Evolutionary conservation across 1,284 basidiomycete species (phyloP).

Genomic region (Papiliotrema terrestris): DNA sequence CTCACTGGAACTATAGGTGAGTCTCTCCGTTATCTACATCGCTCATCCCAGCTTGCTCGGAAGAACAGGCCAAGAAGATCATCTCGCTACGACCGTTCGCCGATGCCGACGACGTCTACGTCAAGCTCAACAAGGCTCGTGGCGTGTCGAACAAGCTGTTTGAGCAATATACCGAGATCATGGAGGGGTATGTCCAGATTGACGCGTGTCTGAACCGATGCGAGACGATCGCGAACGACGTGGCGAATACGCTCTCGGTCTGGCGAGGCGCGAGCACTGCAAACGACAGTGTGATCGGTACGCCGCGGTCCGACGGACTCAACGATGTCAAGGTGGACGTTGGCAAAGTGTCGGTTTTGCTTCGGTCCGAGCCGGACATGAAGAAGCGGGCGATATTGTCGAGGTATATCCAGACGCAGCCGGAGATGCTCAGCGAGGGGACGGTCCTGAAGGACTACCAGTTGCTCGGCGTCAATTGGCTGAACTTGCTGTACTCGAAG

Average conservation of each 20-base stretch:
- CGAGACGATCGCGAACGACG: constrained; percentile 69
- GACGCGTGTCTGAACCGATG: constrained; percentile 86
- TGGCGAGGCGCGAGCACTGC: constrained; percentile 60
- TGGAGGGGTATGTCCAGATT: constrained; percentile 85
- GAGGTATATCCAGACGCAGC: constrained; percentile 66
- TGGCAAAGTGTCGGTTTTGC: constrained; percentile 41
- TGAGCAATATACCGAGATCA: constrained; percentile 82
- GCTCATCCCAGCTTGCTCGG: constrained; percentile 65
- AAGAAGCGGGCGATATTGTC: constrained; percentile 44
- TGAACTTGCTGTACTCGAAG: constrained; percentile 78
- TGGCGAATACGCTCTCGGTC: constrained; percentile 63
- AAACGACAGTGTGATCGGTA: constrained; percentile 36
- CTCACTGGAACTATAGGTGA: constrained; percentile 86
- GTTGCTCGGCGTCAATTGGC: constrained; percentile 95
- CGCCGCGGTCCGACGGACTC: constrained; percentile 39
- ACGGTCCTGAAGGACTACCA: constrained; percentile 94
- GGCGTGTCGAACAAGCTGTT: constrained; percentile 88
- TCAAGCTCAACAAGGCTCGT: constrained; percentile 80
- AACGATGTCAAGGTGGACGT: constrained; percentile 48
- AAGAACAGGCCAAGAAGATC: constrained; percentile 77
- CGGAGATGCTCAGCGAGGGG: constrained; percentile 62
- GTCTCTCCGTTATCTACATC: constrained; percentile 27
- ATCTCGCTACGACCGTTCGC: constrained; percentile 76
- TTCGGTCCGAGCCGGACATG: constrained; percentile 37
- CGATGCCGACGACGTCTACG: constrained; percentile 71